phyloP scores from a whole-genome alignment of 140 eudicot species.

The Cichorium intybus region DNA sequence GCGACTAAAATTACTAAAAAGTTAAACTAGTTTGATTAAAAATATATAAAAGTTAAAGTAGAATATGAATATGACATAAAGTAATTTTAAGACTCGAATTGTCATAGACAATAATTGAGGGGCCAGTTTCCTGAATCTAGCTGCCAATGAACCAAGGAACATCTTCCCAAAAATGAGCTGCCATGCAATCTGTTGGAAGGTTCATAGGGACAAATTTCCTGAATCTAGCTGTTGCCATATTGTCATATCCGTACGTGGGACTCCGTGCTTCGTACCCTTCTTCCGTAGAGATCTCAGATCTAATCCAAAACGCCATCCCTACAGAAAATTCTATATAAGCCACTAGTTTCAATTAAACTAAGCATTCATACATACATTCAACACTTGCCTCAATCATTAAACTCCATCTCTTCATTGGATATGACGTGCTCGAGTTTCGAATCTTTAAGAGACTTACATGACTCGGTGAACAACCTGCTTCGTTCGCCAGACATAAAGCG shows the following conservation, averaged over 20 bases:
- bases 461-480: slow-evolving; percentile 61
- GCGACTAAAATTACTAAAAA: too few species aligned
- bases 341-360: background rate
- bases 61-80: too few species aligned
- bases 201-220: slow-evolving; percentile 34
- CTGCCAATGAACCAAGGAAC: background rate
- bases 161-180: slow-evolving; percentile 7
- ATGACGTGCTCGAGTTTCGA: slow-evolving; percentile 46
- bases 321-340: slow-evolving; percentile 13
- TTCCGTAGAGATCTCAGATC: slow-evolving; percentile 46
- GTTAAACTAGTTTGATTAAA: too few species aligned
- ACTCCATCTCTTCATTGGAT: background rate
- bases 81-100: too few species aligned
- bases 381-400: background rate
- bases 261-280: slow-evolving; percentile 32
- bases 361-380: background rate
- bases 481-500: slow-evolving; percentile 49
- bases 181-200: slow-evolving; percentile 33
- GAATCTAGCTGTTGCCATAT: slow-evolving; percentile 45
- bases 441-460: slow-evolving; percentile 57
- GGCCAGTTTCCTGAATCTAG: too few species aligned
- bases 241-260: slow-evolving; percentile 43
- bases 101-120: too few species aligned
- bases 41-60: too few species aligned
- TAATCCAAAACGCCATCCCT: background rate